phyloP scores from a whole-genome alignment of 2,329 filamentous ascomycete genomes.

The Aspergillus persii region DNA sequence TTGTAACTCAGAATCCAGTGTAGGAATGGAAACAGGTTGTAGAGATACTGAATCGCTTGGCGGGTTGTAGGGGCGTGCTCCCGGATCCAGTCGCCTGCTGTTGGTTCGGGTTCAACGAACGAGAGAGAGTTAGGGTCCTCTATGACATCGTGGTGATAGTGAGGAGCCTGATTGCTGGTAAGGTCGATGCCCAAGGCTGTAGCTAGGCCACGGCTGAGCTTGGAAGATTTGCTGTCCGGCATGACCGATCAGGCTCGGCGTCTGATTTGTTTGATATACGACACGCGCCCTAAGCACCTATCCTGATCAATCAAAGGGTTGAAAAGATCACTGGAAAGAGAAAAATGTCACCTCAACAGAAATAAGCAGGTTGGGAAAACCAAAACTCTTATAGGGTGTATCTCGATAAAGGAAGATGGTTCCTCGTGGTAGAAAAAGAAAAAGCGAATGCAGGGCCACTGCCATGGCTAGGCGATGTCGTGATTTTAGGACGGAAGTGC shows the following conservation, averaged over 20 bases:
- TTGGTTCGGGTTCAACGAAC: neutral
- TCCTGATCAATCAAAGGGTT: neutral
- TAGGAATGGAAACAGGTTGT: conserved; percentile 79
- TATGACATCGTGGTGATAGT: neutral
- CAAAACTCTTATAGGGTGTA: neutral
- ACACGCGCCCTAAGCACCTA: neutral
- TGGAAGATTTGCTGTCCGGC: conserved; percentile 43
- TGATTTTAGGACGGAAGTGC: neutral
- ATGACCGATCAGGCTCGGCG: conserved; percentile 21
- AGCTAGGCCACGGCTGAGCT: conserved; percentile 70
- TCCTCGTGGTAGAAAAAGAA: neutral
- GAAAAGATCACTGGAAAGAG: neutral
- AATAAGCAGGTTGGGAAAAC: neutral
- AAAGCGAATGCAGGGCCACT: neutral
- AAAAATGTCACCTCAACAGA: neutral
- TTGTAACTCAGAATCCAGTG: conserved; percentile 93
- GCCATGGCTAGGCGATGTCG: neutral
- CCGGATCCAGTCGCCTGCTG: neutral
- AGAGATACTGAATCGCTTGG: conserved; percentile 45
- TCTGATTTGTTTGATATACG: neutral
- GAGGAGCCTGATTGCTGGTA: neutral
- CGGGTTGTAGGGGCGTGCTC: neutral
- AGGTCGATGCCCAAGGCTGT: conserved; percentile 58
- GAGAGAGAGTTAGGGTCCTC: neutral
- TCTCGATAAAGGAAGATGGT: neutral